phyloP scores from a whole-genome alignment of 2,329 filamentous ascomycete genomes.

The Ophiostoma ips region DNA sequence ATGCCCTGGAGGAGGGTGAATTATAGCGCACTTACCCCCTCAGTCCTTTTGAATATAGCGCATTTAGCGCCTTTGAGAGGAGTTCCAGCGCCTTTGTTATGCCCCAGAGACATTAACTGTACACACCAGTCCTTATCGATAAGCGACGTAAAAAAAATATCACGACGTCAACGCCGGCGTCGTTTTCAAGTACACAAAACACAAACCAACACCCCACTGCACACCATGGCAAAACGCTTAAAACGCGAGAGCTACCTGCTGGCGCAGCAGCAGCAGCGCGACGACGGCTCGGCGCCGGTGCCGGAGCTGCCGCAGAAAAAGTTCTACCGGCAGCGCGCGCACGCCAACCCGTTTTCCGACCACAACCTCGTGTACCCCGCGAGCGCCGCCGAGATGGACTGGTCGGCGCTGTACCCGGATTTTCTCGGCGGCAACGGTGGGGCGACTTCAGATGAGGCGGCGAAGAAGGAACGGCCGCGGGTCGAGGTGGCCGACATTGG shows the following conservation, averaged over 20 bases:
- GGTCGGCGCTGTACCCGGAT: conserved; percentile 70
- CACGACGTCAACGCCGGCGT: background rate
- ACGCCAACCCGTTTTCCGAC: conserved; percentile 97
- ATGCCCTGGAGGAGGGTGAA: too few species aligned
- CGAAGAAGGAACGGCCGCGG: too few species aligned
- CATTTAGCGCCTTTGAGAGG: too few species aligned
- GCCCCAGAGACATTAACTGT: too few species aligned
- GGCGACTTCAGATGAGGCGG: background rate
- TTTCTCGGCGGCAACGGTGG: conserved; percentile 34
- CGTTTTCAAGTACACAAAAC: background rate
- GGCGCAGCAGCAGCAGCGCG: conserved; percentile 30
- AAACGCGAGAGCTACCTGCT: conserved; percentile 50
- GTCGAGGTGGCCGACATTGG: conserved; percentile 94
- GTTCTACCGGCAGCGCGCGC: conserved; percentile 90
- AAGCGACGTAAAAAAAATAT: conserved; percentile 3
- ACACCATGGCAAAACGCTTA: conserved; percentile 34
- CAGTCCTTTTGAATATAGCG: too few species aligned
- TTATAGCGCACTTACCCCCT: too few species aligned
- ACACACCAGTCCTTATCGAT: conserved; percentile 8
- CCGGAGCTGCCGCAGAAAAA: conserved; percentile 75
- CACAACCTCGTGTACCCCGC: conserved; percentile 74
- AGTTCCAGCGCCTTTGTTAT: too few species aligned
- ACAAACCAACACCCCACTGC: background rate
- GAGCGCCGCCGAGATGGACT: conserved; percentile 77
- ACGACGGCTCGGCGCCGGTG: conserved; percentile 34